phyloP scores from a whole-genome alignment of 495 filamentous ascomycete genomes.

The Podospora pseudoanserina region DNA sequence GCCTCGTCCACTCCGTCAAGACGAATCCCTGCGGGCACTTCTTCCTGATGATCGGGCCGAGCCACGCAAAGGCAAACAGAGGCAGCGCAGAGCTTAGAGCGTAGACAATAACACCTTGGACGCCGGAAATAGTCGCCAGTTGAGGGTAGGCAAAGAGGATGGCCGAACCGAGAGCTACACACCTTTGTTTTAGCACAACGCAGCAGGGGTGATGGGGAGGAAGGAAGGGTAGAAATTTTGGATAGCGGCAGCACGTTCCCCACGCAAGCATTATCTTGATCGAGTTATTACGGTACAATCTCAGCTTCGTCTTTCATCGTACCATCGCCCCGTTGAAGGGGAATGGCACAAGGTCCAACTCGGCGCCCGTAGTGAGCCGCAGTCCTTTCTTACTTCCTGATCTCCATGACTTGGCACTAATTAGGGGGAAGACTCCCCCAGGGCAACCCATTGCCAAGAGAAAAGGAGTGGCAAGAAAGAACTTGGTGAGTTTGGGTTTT shows the following conservation, averaged over 20 bases:
- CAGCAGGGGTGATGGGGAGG: constrained; percentile 24
- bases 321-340: constrained; percentile 46
- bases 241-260: constrained; percentile 82
- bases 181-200: constrained; percentile 21
- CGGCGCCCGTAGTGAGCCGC: constrained; percentile 86
- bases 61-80: constrained; percentile 61
- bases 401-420: neutral
- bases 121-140: constrained; percentile 71
- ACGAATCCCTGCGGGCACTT: constrained; percentile 76
- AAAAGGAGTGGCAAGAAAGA: constrained; percentile 12
- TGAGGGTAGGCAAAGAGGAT: constrained; percentile 76
- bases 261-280: constrained; percentile 96
- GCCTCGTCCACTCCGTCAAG: constrained; percentile 73
- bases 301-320: constrained; percentile 64
- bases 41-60: constrained; percentile 67
- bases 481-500: constrained; percentile 25
- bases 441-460: neutral
- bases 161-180: constrained; percentile 67
- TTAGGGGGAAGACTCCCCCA: neutral
- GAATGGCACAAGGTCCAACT: constrained; percentile 46
- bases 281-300: constrained; percentile 88
- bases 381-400: constrained; percentile 25
- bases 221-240: constrained; percentile 32
- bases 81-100: constrained; percentile 64
- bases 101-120: constrained; percentile 71